Evolutionary conservation across 768 basidiomycete species (phyloP).

Genomic region (Agrocybe pediades): DNA sequence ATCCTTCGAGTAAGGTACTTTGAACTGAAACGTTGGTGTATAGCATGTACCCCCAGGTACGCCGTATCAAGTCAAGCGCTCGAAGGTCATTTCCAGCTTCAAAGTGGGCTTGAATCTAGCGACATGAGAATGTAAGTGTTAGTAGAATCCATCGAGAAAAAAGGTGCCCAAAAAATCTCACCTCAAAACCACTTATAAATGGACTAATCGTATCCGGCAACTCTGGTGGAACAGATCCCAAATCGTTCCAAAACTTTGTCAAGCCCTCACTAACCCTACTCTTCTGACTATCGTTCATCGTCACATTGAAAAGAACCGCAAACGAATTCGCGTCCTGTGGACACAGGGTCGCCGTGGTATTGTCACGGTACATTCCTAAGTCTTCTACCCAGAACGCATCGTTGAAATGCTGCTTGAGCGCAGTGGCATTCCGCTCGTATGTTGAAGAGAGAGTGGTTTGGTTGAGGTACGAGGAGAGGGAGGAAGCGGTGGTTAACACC

Average conservation of each 20-base stretch:
- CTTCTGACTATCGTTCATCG: slow-evolving; percentile 38
- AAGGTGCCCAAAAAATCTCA: slow-evolving; percentile 18
- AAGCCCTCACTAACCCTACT: slow-evolving; percentile 48
- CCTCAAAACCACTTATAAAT: slow-evolving; percentile 61
- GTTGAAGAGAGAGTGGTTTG: slow-evolving; percentile 31
- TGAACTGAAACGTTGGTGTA: slow-evolving; percentile 56
- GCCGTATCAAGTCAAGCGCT: slow-evolving; percentile 52
- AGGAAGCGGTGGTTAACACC: slow-evolving; percentile 49
- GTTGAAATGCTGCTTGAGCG: slow-evolving; percentile 52
- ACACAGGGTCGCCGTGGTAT: slow-evolving; percentile 49
- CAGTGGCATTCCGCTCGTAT: slow-evolving; percentile 47
- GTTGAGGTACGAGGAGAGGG: slow-evolving; percentile 44
- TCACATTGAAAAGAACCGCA: slow-evolving; percentile 55
- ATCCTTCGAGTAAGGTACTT: slow-evolving; percentile 60
- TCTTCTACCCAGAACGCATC: slow-evolving; percentile 50
- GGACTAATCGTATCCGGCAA: slow-evolving; percentile 61
- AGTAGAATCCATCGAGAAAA: not conserved
- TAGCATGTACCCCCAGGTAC: slow-evolving; percentile 65
- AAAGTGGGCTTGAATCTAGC: slow-evolving; percentile 60
- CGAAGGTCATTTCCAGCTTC: slow-evolving; percentile 49
- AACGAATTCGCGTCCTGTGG: slow-evolving; percentile 64
- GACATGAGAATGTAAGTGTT: not conserved
- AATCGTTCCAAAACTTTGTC: slow-evolving; percentile 50
- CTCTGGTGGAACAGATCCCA: slow-evolving; percentile 57
- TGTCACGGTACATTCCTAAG: slow-evolving; percentile 55